Evolutionary conservation across 2,329 filamentous ascomycete species (phyloP), one percentile per base, ranked within the genome.

Genomic region (Clarireedia homoeocarpa): DNA sequence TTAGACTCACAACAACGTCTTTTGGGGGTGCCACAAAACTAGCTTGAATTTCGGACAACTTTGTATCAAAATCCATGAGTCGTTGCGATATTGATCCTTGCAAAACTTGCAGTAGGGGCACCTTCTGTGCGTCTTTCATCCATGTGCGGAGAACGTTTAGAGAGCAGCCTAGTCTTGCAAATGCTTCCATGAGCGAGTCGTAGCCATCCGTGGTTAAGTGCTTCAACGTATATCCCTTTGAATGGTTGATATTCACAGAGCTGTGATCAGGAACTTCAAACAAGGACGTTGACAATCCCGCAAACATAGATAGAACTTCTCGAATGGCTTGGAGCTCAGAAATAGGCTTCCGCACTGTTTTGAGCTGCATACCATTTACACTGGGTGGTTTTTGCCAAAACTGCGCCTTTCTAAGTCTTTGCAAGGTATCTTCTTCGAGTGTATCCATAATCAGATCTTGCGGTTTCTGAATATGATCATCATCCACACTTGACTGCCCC

Each of bases 271-370:
- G 61, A 5, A 68, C 61, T 38, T 65, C 67, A 64, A 91, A 96
- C 1, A 96, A 67, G 1, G 83, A 85, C 2, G 88, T 92, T 5
- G 84, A 80, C 4, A 94, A 73, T 0, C 91, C 91, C 53, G 83
- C 81, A 0, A 97, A 78, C 89, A 96, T 95, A 65, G 89, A 92
- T 0, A 96, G 74, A 0, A 83, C 81, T 66, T 97, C 91, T 48
- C 90, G 82, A 26, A 91, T 73, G 10, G 85, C 75, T 61, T 91
- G 84, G 1, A 88, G 74, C 67, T 96, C 91, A 23, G 66, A 67
- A 40, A 68, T 62, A 24, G 52, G 59, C 46, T 61, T 67, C 51
- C 63, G 66, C 24, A 66, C 63, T 4, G 65, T 67, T 46, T 66
- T 62, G 38, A 67, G 48, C 51, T 60, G 59, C 15, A 64, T 58